Evolutionary conservation across 2,329 filamentous ascomycete species (phyloP), one percentile per base, ranked within the genome.

Genomic region (Rutstroemia sydowiana): DNA sequence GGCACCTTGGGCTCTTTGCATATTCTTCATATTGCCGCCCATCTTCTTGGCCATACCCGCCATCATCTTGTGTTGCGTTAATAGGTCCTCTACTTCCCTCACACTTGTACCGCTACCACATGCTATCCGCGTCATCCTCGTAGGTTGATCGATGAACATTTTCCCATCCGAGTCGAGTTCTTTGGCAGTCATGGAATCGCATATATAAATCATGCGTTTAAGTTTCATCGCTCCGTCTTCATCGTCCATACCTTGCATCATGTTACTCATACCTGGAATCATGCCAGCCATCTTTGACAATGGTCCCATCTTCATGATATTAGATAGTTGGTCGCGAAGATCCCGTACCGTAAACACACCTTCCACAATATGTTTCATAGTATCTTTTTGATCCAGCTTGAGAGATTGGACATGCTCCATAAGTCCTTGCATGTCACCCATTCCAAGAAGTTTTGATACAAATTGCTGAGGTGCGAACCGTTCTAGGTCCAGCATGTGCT

Each of bases 221-320:
- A 98, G 79, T 71, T 97, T 96, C 63, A 85, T 75, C 50, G 84
- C 83, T n/a, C 92, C 92, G 65, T 97, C 93, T 65, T 97, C 92
- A 66, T 98, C 95, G 66, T 97, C 91, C 80, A 97, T 93, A 36
- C 89, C 89, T 48, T 88, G 85, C 81, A 96, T 97, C 78, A 97
- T 85, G 65, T 87, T 87, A 60, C 86, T 86, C 69, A 98, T 85
- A 26, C 93, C 93, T 0, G 93, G 93, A 58, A 98, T 97, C 93
- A 98, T 98, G 63, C 91, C 90, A 0, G 92, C 95, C 81, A 98
- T 95, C 69, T 98, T 97, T 16, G 88, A 95, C 1, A 98, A 73
- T 0, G 93, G 93, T 0, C 93, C 93, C 93, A 98, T 97, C 74
- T 98, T 98, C 90, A 97, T 96, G 65, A 98, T 96, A 65, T 97